Base-by-base conservation (phyloP, 2,329 filamentous ascomycete species). In the Mycosphaerelloides madeirae region DNA sequence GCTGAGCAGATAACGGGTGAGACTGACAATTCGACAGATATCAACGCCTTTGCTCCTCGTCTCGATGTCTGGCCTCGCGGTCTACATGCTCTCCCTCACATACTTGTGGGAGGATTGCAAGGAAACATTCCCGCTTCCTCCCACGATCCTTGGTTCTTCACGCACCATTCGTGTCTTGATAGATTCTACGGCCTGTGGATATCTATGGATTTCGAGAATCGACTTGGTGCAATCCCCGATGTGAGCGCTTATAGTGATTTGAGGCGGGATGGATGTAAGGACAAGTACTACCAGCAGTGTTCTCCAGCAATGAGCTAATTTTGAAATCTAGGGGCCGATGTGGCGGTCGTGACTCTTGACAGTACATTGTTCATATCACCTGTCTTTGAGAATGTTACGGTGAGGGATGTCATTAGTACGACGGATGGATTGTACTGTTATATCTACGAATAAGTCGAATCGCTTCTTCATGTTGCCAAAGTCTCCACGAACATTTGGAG, bases 391-490 rank as follows among this genome's bases (percentile, higher is more conserved):
- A 43, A 43, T 8, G 25, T 45, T 5, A 46, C 32, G 34, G 44
- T 50, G 12, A 18, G 36, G 28, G 48, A 53, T 38, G 40, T 43
- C 1, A 48, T 50, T 42, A 50, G 44, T 35, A 35, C 50, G 13
- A 48, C 44, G 18, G 15, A 22, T 11, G 48, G 48, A 9, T 3
- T 29, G 13, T 42, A 43, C 31, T 53, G 50, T 37, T 53, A 53
- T 38, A 41, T 38, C 14, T 53, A 53, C 29, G 50, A 48, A 7
- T 53, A 41, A 35, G n/a, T n/a, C n/a, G n/a, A n/a, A n/a, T n/a
- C n/a, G n/a, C n/a, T n/a, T n/a, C n/a, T n/a, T n/a, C n/a, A n/a
- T n/a, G n/a, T n/a, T n/a, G n/a, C n/a, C n/a, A n/a, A n/a, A n/a
- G n/a, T n/a, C n/a, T n/a, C n/a, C n/a, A n/a, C n/a, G n/a, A n/a